Conservation (phyloP, 176 grass and related monocot genomes). For the Leersia perrieri region DNA sequence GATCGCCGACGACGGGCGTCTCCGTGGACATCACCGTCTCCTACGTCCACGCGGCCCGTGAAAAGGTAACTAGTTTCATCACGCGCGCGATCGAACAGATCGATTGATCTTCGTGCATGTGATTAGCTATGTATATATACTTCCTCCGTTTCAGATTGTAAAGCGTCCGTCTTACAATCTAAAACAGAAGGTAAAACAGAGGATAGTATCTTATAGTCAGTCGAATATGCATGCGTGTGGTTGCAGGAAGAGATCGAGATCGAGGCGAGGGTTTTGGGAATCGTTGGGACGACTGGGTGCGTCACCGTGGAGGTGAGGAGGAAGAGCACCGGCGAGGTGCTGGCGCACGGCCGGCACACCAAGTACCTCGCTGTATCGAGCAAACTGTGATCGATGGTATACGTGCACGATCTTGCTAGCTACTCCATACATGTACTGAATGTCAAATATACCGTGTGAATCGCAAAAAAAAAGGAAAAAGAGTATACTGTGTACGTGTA, state of each 20-base stretch:
- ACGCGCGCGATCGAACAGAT: neutral
- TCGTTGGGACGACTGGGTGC: constrained; percentile 17
- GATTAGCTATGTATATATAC: too few relatives aligned
- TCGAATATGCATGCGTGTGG: too few relatives aligned
- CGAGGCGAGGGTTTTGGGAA: constrained; percentile 27
- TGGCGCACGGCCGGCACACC: constrained; percentile 32
- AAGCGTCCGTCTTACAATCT: too few relatives aligned
- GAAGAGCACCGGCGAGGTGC: constrained; percentile 34
- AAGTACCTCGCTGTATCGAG: constrained; percentile 29
- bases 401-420: too few relatives aligned
- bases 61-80: neutral
- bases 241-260: constrained; percentile 45
- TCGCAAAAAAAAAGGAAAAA: too few relatives aligned
- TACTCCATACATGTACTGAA: too few relatives aligned
- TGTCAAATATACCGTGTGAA: too few relatives aligned
- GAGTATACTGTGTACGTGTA: too few relatives aligned
- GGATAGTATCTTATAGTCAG: too few relatives aligned
- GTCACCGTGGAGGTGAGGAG: constrained; percentile 38
- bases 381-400: constrained; percentile 25
- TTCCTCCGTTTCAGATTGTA: too few relatives aligned
- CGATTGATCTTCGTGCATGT: neutral
- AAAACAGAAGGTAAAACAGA: too few relatives aligned
- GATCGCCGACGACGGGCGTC: constrained; percentile 29
- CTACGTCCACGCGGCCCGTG: constrained; percentile 7
- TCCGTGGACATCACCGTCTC: constrained; percentile 35